Conservation (phyloP, 1,284 basidiomycete genomes). For the Dichomitus squalens region DNA sequence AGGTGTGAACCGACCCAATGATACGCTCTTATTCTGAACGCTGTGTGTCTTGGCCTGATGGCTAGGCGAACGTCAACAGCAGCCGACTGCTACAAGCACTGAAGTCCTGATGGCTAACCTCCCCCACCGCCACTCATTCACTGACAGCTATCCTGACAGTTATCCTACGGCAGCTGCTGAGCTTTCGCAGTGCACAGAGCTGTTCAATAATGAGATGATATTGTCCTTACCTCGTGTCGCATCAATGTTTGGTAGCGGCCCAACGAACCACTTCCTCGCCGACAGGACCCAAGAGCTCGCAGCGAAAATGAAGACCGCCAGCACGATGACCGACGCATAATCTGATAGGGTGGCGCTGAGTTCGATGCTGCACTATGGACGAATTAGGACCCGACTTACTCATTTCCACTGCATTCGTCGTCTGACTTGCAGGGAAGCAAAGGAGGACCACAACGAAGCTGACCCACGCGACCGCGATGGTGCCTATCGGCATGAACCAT, state of each 20-base stretch:
- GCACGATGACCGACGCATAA: conserved; percentile 67
- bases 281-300: conserved; percentile 64
- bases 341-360: conserved; percentile 39
- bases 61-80: too few relatives aligned
- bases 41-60: too few relatives aligned
- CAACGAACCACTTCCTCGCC: conserved; percentile 70
- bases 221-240: too few relatives aligned
- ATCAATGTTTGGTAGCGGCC: conserved; percentile 60
- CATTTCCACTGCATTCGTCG: conserved; percentile 52
- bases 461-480: conserved; percentile 66
- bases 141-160: too few relatives aligned
- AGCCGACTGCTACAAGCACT: too few relatives aligned
- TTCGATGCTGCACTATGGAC: background rate
- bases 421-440: conserved; percentile 55
- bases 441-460: conserved; percentile 61
- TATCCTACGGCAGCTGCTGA: too few relatives aligned
- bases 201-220: too few relatives aligned
- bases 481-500: conserved; percentile 62
- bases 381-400: conserved; percentile 45
- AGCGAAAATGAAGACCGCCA: conserved; percentile 66
- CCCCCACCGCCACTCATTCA: too few relatives aligned
- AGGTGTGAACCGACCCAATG: too few relatives aligned
- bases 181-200: too few relatives aligned
- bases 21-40: too few relatives aligned
- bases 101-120: too few relatives aligned